Percentiles rank a stretch among this genome's conserved stretches.
Conservation (phyloP, 1,139 yeast species). For the Blastobotrys elegans region DNA sequence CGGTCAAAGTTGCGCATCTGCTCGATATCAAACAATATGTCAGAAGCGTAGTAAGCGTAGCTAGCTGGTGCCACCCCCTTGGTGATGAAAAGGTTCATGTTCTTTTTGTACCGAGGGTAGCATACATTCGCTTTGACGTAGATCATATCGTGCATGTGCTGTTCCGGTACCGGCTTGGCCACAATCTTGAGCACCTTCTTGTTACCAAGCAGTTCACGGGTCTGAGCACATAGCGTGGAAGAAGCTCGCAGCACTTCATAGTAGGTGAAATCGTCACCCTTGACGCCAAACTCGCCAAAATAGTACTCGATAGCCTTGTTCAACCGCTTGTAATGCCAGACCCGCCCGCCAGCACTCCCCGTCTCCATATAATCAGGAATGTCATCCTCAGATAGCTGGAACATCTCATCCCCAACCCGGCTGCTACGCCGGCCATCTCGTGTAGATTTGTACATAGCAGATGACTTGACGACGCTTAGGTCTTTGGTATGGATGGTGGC, state of each 20-base stretch:
- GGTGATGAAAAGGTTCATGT: slow-evolving; percentile 23
- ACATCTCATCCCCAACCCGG: not conserved
- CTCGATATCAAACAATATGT: slow-evolving; percentile 21
- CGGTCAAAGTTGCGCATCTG: slow-evolving; percentile 2
- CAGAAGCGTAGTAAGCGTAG: slow-evolving; percentile 21
- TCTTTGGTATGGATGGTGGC: not conserved
- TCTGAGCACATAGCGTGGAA: slow-evolving; percentile 15
- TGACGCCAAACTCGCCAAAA: slow-evolving; percentile 8
- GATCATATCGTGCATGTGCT: slow-evolving; percentile 17
- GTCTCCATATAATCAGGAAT: not conserved
- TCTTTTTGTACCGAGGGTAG: slow-evolving; percentile 26
- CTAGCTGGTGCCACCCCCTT: slow-evolving; percentile 16
- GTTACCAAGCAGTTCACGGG: slow-evolving; percentile 12
- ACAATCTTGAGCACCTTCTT: slow-evolving; percentile 24
- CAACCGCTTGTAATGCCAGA: slow-evolving; percentile 9
- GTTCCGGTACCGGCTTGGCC: slow-evolving; percentile 18
- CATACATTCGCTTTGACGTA: slow-evolving; percentile 24
- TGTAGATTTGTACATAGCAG: not conserved
- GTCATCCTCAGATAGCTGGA: not conserved
- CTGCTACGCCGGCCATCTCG: not conserved
- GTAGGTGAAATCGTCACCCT: slow-evolving; percentile 19
- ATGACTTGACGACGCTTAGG: not conserved
- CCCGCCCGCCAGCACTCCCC: not conserved
- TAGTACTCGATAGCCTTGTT: slow-evolving; percentile 8
- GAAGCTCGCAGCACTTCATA: slow-evolving; percentile 23